These are phyloP conservation scores for Klebsormidium nitens DNA, from an alignment of 139 green algal genomes.

Conservation along the genomic window DNA sequence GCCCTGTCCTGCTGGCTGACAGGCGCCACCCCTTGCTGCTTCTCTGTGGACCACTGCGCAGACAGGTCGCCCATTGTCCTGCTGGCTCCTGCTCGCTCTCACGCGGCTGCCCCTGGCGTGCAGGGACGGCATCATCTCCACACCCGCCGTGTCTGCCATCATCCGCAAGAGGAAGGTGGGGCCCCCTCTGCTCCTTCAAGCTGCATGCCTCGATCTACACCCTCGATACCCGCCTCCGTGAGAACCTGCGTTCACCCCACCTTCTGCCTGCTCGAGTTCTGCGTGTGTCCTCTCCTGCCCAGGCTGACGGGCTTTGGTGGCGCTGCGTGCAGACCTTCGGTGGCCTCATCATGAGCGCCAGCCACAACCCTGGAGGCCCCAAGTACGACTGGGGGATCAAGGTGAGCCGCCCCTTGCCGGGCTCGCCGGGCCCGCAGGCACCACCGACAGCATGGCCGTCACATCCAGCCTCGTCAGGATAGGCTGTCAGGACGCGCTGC, in stretches of 20 bases:
- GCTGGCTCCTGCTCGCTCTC: neutral
- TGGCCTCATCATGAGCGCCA: slow-evolving; percentile 96
- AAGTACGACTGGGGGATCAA: slow-evolving; percentile 99
- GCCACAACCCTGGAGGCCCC: slow-evolving; percentile 94
- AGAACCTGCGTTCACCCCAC: neutral
- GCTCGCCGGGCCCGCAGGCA: too few species aligned
- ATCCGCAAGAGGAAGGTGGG: slow-evolving; percentile 76
- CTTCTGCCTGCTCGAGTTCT: neutral
- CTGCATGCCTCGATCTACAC: neutral
- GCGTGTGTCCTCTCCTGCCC: neutral
- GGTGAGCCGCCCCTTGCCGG: too few species aligned
- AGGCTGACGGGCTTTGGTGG: too few species aligned
- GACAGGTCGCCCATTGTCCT: neutral
- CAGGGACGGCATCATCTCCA: slow-evolving; percentile 89
- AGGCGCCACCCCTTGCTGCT: neutral
- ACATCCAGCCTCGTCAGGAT: too few species aligned
- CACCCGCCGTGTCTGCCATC: slow-evolving; percentile 91
- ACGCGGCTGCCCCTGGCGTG: neutral
- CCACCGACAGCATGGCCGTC: too few species aligned
- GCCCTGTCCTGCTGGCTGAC: too few species aligned
- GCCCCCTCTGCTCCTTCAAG: slow-evolving; percentile 32
- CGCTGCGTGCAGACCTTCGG: slow-evolving; percentile 50
- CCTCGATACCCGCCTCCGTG: neutral
- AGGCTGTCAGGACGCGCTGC: too few species aligned
- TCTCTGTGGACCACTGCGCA: neutral